These are phyloP conservation scores for Phytopythium helicoides DNA, from an alignment of 352 stramenopile genomes.

Conservation along the genomic window DNA sequence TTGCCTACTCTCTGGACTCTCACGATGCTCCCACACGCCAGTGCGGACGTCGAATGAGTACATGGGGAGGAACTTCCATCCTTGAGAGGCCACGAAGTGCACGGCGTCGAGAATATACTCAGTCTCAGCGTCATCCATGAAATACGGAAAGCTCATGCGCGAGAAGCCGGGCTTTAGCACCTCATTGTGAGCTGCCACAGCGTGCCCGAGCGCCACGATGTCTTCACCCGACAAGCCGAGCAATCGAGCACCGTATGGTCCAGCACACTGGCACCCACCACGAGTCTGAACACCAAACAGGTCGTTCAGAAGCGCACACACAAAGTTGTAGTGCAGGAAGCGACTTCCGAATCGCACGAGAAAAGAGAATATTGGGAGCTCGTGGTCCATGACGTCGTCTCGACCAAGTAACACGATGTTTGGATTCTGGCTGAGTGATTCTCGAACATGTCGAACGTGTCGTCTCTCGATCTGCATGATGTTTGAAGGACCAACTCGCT, in stretches of 20 bases:
- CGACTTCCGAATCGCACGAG: slow-evolving; percentile 82
- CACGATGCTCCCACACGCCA: slow-evolving; percentile 88
- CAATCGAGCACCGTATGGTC: slow-evolving; percentile 91
- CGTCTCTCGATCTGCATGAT: slow-evolving; percentile 58
- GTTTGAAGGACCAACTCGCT: slow-evolving; percentile 36
- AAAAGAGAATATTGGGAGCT: slow-evolving; percentile 96
- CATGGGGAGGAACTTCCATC: slow-evolving; percentile 91
- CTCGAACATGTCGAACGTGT: slow-evolving; percentile 32
- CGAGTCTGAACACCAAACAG: slow-evolving; percentile 93
- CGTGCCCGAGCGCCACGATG: slow-evolving; percentile 72
- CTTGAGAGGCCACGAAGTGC: slow-evolving; percentile 91
- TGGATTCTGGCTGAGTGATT: slow-evolving; percentile 41
- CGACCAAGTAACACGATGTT: slow-evolving; percentile 90
- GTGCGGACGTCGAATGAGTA: slow-evolving; percentile 95
- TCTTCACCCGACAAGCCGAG: slow-evolving; percentile 84
- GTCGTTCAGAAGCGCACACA: slow-evolving; percentile 97
- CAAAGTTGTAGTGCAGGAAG: slow-evolving; percentile 98
- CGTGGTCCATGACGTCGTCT: slow-evolving; percentile 28
- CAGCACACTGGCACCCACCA: slow-evolving; percentile 60
- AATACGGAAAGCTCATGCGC: slow-evolving; percentile 92
- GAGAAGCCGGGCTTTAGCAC: slow-evolving; percentile 94
- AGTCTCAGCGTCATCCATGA: slow-evolving; percentile 75
- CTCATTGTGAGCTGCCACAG: slow-evolving; percentile 89
- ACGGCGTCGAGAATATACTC: slow-evolving; percentile 94
- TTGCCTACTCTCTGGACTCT: no score